These are phyloP conservation scores for Diaporthe helianthi DNA, from an alignment of 2,329 filamentous ascomycete species.

Conservation along the genomic window DNA sequence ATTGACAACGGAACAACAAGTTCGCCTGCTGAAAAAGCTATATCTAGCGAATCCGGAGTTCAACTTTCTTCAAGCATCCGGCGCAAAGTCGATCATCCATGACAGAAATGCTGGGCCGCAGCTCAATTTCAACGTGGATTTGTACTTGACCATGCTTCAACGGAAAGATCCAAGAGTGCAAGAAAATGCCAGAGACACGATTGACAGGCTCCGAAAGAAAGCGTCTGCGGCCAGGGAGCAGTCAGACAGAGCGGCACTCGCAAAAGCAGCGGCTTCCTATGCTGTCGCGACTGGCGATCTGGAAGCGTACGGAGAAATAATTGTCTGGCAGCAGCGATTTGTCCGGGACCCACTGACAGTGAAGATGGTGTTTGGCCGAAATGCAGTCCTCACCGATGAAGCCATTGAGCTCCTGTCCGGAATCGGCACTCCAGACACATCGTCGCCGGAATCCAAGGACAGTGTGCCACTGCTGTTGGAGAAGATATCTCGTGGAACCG, in stretches of 20 bases:
- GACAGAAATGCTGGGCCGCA: neutral
- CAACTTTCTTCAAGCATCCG: constrained; percentile 7
- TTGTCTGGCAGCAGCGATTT: constrained; percentile 30
- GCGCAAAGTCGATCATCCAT: neutral
- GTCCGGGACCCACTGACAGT: constrained; percentile 18
- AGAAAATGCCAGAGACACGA: neutral
- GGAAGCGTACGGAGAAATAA: constrained; percentile 15
- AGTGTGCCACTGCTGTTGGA: neutral
- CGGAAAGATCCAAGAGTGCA: neutral
- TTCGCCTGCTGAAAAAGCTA: constrained; percentile 23
- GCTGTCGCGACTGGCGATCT: constrained; percentile 25
- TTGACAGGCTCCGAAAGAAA: constrained; percentile 23
- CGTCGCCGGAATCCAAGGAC: neutral
- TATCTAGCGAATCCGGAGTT: constrained; percentile 4
- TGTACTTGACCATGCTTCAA: constrained; percentile 20
- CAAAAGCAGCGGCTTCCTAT: constrained; percentile 10
- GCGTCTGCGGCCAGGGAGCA: constrained; percentile 14
- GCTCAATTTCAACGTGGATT: constrained; percentile 28
- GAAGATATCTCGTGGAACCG: neutral
- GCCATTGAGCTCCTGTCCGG: constrained; percentile 18
- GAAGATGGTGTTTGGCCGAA: neutral
- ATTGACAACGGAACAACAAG: neutral
- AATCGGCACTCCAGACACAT: neutral
- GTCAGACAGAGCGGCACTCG: constrained; percentile 2
- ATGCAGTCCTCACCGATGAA: neutral